Percentiles rank a stretch among this genome's conserved stretches.
These are phyloP conservation scores for Aspergillus ibericus DNA, from an alignment of 2,329 filamentous ascomycete species.

Conservation along the genomic window DNA sequence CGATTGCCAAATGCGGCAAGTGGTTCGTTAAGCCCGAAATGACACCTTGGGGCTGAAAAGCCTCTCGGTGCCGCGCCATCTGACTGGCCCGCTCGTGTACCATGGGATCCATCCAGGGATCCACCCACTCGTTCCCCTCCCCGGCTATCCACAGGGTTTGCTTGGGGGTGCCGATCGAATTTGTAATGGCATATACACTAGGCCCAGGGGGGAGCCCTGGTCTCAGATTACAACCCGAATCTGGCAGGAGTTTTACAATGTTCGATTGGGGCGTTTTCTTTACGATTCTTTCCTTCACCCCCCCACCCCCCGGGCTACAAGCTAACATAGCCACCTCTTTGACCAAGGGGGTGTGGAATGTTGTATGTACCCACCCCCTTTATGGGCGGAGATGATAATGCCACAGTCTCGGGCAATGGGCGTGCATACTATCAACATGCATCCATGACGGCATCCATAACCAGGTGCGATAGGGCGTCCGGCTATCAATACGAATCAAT, in stretches of 20 bases:
- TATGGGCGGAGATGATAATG: neutral
- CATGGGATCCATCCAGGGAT: neutral
- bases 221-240: conserved; percentile 1
- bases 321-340: neutral
- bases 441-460: neutral
- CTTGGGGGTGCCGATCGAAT: neutral
- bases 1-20: neutral
- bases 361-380: neutral
- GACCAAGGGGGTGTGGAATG: neutral
- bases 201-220: neutral
- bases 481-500: neutral
- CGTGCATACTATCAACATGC: neutral
- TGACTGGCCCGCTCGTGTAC: neutral
- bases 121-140: neutral
- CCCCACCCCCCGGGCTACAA: neutral
- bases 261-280: conserved; percentile 2
- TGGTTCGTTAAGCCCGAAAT: neutral
- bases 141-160: neutral
- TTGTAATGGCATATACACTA: neutral
- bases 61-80: neutral
- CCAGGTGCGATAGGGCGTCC: neutral
- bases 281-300: neutral
- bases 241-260: conserved; percentile 8
- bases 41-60: conserved; percentile 1
- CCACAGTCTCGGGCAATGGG: neutral